These are phyloP conservation scores for Lanmaoa rubissima DNA, from an alignment of 768 basidiomycete species.

Conservation along the genomic window DNA sequence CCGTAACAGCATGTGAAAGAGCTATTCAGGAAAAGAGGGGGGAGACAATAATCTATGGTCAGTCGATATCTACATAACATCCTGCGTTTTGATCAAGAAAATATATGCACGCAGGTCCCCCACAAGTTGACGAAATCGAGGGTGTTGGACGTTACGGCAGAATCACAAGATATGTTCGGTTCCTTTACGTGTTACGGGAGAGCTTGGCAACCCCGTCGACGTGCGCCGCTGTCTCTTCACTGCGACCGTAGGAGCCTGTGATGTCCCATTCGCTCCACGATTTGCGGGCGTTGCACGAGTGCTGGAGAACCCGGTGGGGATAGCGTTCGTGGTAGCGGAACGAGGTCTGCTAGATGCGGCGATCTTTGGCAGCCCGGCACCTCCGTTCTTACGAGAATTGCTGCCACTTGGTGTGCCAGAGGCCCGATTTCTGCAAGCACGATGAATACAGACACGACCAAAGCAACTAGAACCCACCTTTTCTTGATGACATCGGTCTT, in stretches of 20 bases:
- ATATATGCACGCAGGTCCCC: slow-evolving; percentile 28
- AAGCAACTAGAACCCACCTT: slow-evolving; percentile 46
- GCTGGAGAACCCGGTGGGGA: slow-evolving; percentile 46
- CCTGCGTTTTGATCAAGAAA: slow-evolving; percentile 35
- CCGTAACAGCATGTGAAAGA: slow-evolving; percentile 18
- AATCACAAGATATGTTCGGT: slow-evolving; percentile 18
- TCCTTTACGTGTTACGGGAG: slow-evolving; percentile 34
- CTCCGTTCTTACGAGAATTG: slow-evolving; percentile 56
- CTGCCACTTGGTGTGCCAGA: slow-evolving; percentile 65
- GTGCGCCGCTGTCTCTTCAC: slow-evolving; percentile 84
- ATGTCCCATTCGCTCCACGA: slow-evolving; percentile 21
- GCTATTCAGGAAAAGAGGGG: slow-evolving; percentile 10
- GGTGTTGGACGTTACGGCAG: slow-evolving; percentile 3
- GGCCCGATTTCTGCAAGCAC: slow-evolving; percentile 65
- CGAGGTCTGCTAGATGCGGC: slow-evolving; percentile 74
- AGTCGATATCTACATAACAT: slow-evolving; percentile 32
- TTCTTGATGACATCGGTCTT: slow-evolving; percentile 99
- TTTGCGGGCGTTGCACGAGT: slow-evolving; percentile 38
- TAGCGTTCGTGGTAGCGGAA: slow-evolving; percentile 61
- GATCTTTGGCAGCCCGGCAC: slow-evolving; percentile 65
- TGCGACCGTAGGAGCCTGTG: slow-evolving; percentile 32
- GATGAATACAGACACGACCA: background rate
- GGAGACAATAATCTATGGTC: slow-evolving; percentile 34
- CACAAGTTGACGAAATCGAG: slow-evolving; percentile 6
- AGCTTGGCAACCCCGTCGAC: slow-evolving; percentile 52